These are phyloP conservation scores for Phyllosticta citriasiana DNA, from an alignment of 2,329 filamentous ascomycete genomes.

Conservation along the genomic window DNA sequence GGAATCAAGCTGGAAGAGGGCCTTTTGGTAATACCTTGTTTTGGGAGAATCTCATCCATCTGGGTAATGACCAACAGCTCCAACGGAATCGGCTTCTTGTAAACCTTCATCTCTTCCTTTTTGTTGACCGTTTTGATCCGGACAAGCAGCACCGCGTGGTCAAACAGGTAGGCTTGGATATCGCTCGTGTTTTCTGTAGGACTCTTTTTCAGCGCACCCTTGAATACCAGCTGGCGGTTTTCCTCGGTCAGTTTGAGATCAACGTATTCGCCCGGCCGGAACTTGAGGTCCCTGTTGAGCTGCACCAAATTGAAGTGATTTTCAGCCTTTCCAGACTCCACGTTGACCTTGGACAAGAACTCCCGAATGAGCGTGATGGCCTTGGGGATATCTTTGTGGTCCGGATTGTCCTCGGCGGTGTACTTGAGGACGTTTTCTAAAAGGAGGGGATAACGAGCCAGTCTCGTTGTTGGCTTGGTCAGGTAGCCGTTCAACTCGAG, in stretches of 20 bases:
- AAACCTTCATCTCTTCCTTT: conserved; percentile 87
- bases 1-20: conserved; percentile 77
- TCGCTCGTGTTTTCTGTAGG: conserved; percentile 72
- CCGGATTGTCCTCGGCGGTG: conserved; percentile 78
- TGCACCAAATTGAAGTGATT: conserved; percentile 94
- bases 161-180: conserved; percentile 90
- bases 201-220: conserved; percentile 86
- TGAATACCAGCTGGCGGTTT: conserved; percentile 85
- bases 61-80: conserved; percentile 89
- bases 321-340: conserved; percentile 92
- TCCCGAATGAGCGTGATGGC: conserved; percentile 80
- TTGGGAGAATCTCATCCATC: conserved; percentile 92
- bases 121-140: conserved; percentile 88
- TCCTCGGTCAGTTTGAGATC: conserved; percentile 93
- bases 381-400: conserved; percentile 85
- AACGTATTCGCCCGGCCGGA: conserved; percentile 79
- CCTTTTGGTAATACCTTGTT: conserved; percentile 68
- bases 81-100: conserved; percentile 87
- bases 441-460: conserved; percentile 86
- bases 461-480: conserved; percentile 90
- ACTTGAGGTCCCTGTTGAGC: conserved; percentile 84
- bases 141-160: conserved; percentile 88
- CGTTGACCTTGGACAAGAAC: conserved; percentile 78
- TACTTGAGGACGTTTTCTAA: conserved; percentile 88
- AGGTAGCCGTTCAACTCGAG: conserved; percentile 94